phyloP scores from a whole-genome alignment of 139 green algal species.

The Pleodorina starrii region DNA sequence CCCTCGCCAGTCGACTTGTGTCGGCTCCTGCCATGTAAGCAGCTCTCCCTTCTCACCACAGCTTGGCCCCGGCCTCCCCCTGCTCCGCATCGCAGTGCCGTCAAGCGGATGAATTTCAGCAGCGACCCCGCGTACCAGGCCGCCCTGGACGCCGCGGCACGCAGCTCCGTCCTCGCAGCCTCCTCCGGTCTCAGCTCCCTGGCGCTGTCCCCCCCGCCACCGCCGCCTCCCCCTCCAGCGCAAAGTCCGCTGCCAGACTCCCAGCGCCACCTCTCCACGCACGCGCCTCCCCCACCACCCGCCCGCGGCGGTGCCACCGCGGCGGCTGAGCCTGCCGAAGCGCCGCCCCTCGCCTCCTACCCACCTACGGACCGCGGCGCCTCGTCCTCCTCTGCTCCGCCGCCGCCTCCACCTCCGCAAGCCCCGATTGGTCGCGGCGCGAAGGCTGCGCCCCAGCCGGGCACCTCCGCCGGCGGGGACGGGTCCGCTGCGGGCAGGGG shows the following conservation, averaged over 20 bases:
- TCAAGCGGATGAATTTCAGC: neutral
- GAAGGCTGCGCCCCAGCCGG: too few relatives aligned
- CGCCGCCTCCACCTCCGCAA: too few relatives aligned
- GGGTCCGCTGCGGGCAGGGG: too few relatives aligned
- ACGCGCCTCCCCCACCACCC: neutral
- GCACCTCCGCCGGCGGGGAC: too few relatives aligned
- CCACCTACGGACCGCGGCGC: too few relatives aligned
- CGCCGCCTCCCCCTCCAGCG: neutral
- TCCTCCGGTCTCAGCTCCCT: neutral
- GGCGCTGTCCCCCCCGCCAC: neutral
- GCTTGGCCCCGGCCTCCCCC: neutral
- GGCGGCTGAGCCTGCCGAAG: too few relatives aligned
- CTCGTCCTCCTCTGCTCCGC: too few relatives aligned
- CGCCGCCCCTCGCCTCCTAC: too few relatives aligned
- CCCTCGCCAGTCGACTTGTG: neutral
- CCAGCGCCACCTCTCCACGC: neutral
- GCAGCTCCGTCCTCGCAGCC: conserved; percentile 20
- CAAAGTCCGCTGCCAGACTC: neutral
- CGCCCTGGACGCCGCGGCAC: conserved; percentile 17
- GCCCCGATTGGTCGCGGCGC: too few relatives aligned
- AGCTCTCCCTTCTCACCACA: neutral
- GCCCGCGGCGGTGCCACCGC: too few relatives aligned
- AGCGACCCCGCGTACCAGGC: conserved; percentile 28
- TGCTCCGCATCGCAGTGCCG: neutral
- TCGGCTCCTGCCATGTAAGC: neutral